Evolutionary conservation across 495 filamentous ascomycete species (phyloP).

Genomic region (Xylaria nigripes): DNA sequence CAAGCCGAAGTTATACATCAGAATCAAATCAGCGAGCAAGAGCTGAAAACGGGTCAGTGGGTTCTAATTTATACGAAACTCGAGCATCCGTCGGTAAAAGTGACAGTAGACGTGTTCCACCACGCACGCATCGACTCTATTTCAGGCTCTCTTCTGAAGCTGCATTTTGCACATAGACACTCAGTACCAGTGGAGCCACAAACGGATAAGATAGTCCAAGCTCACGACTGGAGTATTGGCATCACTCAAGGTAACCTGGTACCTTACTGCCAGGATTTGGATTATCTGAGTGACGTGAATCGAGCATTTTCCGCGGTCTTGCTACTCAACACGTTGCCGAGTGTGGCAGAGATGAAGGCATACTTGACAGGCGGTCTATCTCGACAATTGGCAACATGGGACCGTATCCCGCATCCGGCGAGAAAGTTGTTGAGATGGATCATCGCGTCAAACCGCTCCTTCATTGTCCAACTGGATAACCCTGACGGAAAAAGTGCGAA

Average conservation of each 20-base stretch:
- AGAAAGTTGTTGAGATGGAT: conserved; percentile 76
- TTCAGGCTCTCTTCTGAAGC: not conserved
- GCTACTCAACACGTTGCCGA: conserved; percentile 61
- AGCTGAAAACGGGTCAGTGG: conserved; percentile 14
- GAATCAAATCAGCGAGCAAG: not conserved
- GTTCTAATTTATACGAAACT: conserved; percentile 13
- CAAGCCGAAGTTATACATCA: not conserved
- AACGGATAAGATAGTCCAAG: not conserved
- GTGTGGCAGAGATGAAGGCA: conserved; percentile 51
- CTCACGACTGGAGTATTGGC: not conserved
- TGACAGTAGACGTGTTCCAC: conserved; percentile 5
- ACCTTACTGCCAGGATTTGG: conserved; percentile 27
- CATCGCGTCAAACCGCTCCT: conserved; percentile 82
- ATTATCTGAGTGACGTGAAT: conserved; percentile 16
- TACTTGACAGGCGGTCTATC: conserved; percentile 45
- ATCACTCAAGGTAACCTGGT: conserved; percentile 12
- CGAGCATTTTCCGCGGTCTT: conserved; percentile 51
- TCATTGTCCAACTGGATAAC: conserved; percentile 63
- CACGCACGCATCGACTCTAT: conserved; percentile 15
- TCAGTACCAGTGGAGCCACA: not conserved
- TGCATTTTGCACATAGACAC: conserved; percentile 15
- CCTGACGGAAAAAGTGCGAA: conserved; percentile 14
- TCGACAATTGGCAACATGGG: conserved; percentile 50
- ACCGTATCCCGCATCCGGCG: conserved; percentile 55
- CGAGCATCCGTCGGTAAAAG: not conserved